Percentiles rank a stretch among this genome's conserved stretches.
Conservation (phyloP, 305 asterid genomes). For the Solanum hybrid region DNA sequence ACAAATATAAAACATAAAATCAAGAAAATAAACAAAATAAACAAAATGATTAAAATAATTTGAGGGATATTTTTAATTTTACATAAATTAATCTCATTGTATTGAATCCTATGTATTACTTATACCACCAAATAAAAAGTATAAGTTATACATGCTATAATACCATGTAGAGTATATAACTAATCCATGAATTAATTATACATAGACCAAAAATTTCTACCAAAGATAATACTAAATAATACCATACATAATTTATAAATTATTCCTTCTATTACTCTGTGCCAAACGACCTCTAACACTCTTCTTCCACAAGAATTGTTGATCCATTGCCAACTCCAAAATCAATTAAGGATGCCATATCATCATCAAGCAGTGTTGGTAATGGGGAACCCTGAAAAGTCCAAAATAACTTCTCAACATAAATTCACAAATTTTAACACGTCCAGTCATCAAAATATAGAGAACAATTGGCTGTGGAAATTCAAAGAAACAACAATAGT, state of each 20-base stretch:
- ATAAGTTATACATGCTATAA: too few species aligned
- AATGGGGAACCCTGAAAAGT: conserved; percentile 62
- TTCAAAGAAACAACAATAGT: background rate
- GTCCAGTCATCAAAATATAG: background rate
- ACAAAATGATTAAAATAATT: background rate
- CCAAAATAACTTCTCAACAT: background rate
- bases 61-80: background rate
- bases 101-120: background rate
- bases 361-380: conserved; percentile 69
- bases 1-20: background rate
- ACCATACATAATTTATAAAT: background rate
- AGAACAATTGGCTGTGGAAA: background rate
- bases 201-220: background rate
- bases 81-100: background rate
- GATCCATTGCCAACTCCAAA: conserved; percentile 67
- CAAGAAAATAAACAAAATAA: background rate
- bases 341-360: conserved; percentile 68
- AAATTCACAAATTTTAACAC: background rate
- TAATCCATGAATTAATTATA: background rate
- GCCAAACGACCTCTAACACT: background rate
- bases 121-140: background rate
- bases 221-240: background rate
- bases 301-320: conserved; percentile 73
- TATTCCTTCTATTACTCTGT: background rate
- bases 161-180: background rate